Evolutionary conservation across 306 rosid species (phyloP), one percentile per base, ranked within the genome.

Genomic region (Dalbergia oliveri): DNA sequence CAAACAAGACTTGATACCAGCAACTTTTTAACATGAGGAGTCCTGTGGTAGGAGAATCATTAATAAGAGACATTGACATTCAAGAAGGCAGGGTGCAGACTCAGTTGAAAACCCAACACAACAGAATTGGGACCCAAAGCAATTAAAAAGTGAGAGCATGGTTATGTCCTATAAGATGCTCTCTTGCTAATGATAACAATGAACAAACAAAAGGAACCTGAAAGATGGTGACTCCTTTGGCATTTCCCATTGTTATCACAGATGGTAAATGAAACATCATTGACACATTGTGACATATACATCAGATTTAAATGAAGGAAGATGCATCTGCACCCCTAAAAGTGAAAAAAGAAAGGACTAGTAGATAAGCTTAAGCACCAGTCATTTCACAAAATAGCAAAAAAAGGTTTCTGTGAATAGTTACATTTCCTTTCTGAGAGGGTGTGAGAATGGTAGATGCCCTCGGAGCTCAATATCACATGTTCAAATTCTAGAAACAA

Each of bases 171-270:
- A 4, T 37, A 26, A 59, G 51, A 81, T 85, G 84, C 75, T 72
- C 23, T 9, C 3, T 15, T 41, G 62, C 45, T 21, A 69, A 78
- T 73, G 58, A 56, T 72, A 15, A 53, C 66, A 64, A 53, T 21
- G 81, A 78, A 81, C 85, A 60, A 81, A 68, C 44, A 60, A 60
- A 77, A 49, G 65, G 66, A 57, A 65, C 88, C 72, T 13, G 7
- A 41, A 56, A 59, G 80, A 81, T 72, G 10, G 81, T 6, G 65
- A 81, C 86, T 78, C 66, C 47, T 66, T 61, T 85, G 75, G 60
- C 70, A 72, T 66, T 63, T 31, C n/a, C 15, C 19, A 65, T 57
- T 63, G 61, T 76, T 76, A 3, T 26, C 13, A n/a, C 18, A 5
- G 47, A 70, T 57, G 39, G 65, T 26, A 64, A 66, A 54, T 39